phyloP scores from a whole-genome alignment of 345 rosid species.

The Lepidium sativum region DNA sequence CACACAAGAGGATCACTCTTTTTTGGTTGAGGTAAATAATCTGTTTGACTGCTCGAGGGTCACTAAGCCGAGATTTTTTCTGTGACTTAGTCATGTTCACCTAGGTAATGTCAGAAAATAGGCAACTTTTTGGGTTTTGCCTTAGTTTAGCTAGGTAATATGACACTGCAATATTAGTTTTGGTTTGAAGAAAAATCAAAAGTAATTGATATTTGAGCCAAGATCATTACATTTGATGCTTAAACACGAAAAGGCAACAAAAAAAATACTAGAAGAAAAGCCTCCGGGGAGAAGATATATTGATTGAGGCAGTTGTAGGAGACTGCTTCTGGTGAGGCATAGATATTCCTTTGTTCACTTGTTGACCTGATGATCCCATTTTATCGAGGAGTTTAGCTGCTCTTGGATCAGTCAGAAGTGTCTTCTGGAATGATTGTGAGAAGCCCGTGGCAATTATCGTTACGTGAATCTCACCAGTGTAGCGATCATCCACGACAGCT shows the following conservation, averaged over 20 bases:
- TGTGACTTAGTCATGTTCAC: not conserved
- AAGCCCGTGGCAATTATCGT: slow-evolving; percentile 95
- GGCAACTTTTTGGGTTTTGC: not conserved
- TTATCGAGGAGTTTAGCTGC: slow-evolving; percentile 57
- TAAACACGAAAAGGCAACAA: not conserved
- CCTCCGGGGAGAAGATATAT: slow-evolving; percentile 53
- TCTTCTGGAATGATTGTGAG: slow-evolving; percentile 90
- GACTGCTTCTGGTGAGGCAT: slow-evolving; percentile 38
- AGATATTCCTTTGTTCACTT: slow-evolving; percentile 50
- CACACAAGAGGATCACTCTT: not conserved
- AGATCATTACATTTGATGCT: slow-evolving; percentile 26
- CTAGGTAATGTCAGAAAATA: not conserved
- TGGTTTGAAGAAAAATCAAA: slow-evolving; percentile 4
- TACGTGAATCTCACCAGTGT: slow-evolving; percentile 90
- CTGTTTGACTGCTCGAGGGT: too few species aligned
- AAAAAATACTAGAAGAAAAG: slow-evolving; percentile 52
- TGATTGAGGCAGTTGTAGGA: slow-evolving; percentile 40
- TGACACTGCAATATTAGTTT: not conserved
- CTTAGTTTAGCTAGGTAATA: not conserved
- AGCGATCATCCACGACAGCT: slow-evolving; percentile 94
- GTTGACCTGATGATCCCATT: slow-evolving; percentile 43
- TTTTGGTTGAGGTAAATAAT: not conserved
- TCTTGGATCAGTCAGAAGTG: slow-evolving; percentile 65
- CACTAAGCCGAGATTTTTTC: not conserved
- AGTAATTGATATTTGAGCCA: slow-evolving; percentile 22